Conservation (phyloP, 2,329 filamentous ascomycete genomes). For the Paecilomyces sp. region DNA sequence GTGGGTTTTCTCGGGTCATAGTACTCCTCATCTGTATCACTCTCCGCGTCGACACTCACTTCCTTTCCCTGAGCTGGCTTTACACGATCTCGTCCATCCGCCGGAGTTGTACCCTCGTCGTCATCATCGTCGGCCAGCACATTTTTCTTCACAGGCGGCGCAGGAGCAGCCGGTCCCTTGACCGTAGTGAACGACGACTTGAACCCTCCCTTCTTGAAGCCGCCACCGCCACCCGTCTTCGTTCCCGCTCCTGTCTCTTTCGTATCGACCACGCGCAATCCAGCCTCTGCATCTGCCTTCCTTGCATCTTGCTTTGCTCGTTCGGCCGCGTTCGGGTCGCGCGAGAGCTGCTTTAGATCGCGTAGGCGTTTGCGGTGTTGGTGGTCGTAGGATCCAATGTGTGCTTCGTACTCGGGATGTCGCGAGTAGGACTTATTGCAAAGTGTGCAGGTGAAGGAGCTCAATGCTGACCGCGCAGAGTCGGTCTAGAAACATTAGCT, state of each 20-base stretch:
- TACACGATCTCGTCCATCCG: conserved; percentile 8
- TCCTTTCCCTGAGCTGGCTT: conserved; percentile 14
- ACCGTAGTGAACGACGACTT: conserved; percentile 65
- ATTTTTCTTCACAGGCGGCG: conserved; percentile 31
- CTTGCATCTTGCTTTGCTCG: conserved; percentile 35
- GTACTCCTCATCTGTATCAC: conserved; percentile 65
- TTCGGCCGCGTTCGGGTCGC: conserved; percentile 36
- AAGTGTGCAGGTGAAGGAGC: conserved; percentile 75
- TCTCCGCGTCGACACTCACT: conserved; percentile 59
- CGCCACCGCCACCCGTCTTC: conserved; percentile 23
- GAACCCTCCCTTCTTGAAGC: conserved; percentile 76
- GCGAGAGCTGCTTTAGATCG: conserved; percentile 40
- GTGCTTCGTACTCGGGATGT: conserved; percentile 93
- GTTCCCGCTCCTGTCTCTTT: conserved; percentile 14
- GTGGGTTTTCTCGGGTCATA: conserved; percentile 49
- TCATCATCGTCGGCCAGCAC: conserved; percentile 37
- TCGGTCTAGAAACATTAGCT: conserved; percentile 37
- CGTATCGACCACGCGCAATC: conserved; percentile 29
- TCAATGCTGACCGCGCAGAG: conserved; percentile 66
- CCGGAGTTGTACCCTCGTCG: conserved; percentile 21
- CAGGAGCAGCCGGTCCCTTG: conserved; percentile 25
- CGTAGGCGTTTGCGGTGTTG: conserved; percentile 69
- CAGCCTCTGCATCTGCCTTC: conserved; percentile 36
- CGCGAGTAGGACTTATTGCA: conserved; percentile 93
- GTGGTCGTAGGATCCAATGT: conserved; percentile 91